Conservation (phyloP, 768 basidiomycete species). For the Leccinum sublutescens region DNA sequence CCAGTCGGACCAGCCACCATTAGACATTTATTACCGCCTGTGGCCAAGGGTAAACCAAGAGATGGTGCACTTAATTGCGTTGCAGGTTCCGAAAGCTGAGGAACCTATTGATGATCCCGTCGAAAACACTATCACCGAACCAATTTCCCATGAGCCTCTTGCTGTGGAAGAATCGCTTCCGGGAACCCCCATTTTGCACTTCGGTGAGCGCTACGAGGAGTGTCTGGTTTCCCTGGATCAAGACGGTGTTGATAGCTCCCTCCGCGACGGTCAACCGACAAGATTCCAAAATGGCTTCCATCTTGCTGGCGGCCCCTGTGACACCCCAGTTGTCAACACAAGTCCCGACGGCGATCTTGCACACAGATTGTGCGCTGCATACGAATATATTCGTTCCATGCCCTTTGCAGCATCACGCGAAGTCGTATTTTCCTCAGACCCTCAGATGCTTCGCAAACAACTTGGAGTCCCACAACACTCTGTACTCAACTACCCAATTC, state of each 20-base stretch:
- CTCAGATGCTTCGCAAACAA: constrained; percentile 27
- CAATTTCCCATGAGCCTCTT: constrained; percentile 24
- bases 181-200: constrained; percentile 15
- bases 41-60: constrained; percentile 40
- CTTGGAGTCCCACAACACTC: constrained; percentile 32
- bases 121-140: background rate
- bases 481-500: constrained; percentile 21
- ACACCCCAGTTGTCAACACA: background rate
- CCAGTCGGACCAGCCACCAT: constrained; percentile 2
- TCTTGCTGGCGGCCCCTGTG: background rate
- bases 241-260: background rate
- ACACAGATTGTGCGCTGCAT: constrained; percentile 23
- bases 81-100: constrained; percentile 1
- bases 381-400: constrained; percentile 26
- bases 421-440: constrained; percentile 22
- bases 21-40: constrained; percentile 26
- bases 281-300: background rate
- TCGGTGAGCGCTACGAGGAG: background rate
- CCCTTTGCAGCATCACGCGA: constrained; percentile 8
- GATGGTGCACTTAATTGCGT: constrained; percentile 32
- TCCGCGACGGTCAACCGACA: background rate
- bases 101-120: background rate
- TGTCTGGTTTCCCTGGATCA: constrained; percentile 4
- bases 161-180: constrained; percentile 31
- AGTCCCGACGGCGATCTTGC: constrained; percentile 19